These are phyloP conservation scores for Aegilops umbellulata DNA, from an alignment of 176 grass and related monocot species.

Conservation along the genomic window DNA sequence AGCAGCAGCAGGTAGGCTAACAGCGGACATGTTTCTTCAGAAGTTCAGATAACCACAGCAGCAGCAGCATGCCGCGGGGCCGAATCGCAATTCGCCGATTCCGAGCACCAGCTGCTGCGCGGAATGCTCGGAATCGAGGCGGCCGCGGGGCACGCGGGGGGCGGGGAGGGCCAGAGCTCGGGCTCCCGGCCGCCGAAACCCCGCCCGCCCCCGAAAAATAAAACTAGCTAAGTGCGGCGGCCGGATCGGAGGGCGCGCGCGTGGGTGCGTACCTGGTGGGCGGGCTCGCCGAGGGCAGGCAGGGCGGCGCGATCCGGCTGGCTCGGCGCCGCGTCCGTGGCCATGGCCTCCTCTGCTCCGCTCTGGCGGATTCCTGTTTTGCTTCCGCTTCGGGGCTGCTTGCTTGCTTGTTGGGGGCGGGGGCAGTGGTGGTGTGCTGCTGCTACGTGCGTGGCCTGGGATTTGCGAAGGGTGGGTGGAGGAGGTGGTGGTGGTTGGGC, in stretches of 20 bases:
- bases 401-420: not conserved
- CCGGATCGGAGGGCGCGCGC: not conserved
- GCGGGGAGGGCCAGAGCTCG: not conserved
- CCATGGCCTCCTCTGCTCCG: not conserved
- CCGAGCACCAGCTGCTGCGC: not conserved
- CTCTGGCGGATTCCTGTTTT: not conserved
- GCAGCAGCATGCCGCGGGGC: not conserved
- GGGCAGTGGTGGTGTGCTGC: not conserved
- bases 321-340: not conserved
- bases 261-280: constrained; percentile 32
- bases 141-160: not conserved
- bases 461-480: constrained; percentile 17
- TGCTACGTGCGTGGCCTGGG: not conserved
- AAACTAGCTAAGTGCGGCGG: not conserved
- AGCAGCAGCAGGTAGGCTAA: not conserved
- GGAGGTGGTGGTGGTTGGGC: constrained; percentile 14
- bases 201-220: not conserved
- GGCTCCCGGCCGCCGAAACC: not conserved
- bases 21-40: not conserved
- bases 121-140: constrained; percentile 8
- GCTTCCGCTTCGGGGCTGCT: not conserved
- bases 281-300: constrained; percentile 42
- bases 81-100: not conserved
- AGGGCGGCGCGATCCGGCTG: constrained; percentile 41
- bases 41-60: not conserved